These are phyloP conservation scores for Fusarium sp. DNA, from an alignment of 2,329 filamentous ascomycete genomes.

Conservation along the genomic window DNA sequence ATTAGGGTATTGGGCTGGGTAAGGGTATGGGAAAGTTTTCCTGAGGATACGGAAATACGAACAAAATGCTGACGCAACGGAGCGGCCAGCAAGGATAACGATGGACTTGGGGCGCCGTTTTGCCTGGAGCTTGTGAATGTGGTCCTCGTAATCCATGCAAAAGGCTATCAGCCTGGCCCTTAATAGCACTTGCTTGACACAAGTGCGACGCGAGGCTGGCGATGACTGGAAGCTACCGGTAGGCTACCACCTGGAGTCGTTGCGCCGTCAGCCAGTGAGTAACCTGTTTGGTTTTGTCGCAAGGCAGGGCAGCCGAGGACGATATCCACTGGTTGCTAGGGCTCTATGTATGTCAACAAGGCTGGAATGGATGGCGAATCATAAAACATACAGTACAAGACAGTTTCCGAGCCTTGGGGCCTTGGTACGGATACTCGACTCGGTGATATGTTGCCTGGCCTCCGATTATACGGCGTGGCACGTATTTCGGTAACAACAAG, in stretches of 20 bases:
- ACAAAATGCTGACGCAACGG: constrained; percentile 37
- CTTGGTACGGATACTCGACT: background rate
- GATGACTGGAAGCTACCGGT: constrained; percentile 10
- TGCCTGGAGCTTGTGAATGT: constrained; percentile 19
- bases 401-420: constrained; percentile 17
- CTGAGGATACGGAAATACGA: constrained; percentile 41
- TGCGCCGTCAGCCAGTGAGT: constrained; percentile 25
- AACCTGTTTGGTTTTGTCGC: constrained; percentile 12
- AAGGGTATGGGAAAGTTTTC: constrained; percentile 9
- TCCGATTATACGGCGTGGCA: constrained; percentile 21
- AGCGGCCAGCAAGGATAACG: constrained; percentile 27
- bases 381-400: constrained; percentile 19
- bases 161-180: constrained; percentile 34
- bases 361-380: constrained; percentile 34
- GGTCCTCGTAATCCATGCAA: constrained; percentile 29
- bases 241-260: constrained; percentile 32
- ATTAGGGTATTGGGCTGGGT: constrained; percentile 10
- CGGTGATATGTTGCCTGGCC: constrained; percentile 8
- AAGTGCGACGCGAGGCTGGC: constrained; percentile 41
- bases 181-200: constrained; percentile 27
- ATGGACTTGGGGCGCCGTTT: constrained; percentile 23
- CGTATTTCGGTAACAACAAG: constrained; percentile 18
- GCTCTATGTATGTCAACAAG: constrained; percentile 31
- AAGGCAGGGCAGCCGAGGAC: constrained; percentile 27
- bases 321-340: constrained; percentile 33